Evolutionary conservation across 192 early-diverging fungal species (phyloP).

Genomic region (Obelidium mucronatum): DNA sequence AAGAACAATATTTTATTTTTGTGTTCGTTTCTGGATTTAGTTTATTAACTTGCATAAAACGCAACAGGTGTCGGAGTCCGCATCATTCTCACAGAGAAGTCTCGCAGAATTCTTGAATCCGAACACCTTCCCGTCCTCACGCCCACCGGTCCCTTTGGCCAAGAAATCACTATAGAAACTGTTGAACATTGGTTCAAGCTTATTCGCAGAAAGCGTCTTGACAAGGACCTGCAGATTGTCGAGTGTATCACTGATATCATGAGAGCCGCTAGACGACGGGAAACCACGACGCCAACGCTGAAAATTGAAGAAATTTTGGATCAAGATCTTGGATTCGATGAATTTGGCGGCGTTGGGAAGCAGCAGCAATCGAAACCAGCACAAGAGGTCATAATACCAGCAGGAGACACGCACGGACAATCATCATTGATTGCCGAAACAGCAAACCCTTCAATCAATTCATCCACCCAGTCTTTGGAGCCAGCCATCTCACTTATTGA

Average conservation of each 20-base stretch:
- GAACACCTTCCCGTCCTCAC: constrained; percentile 49
- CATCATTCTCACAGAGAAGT: constrained; percentile 49
- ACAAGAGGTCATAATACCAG: too few species aligned
- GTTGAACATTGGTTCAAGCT: constrained; percentile 44
- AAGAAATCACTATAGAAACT: constrained; percentile 38
- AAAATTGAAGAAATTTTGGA: not conserved
- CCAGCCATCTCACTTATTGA: too few species aligned
- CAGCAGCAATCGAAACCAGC: too few species aligned
- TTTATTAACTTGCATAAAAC: not conserved
- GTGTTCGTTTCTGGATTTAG: not conserved
- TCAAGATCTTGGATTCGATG: not conserved
- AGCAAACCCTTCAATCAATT: too few species aligned
- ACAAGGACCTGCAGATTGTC: constrained; percentile 39
- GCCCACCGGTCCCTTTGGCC: constrained; percentile 39
- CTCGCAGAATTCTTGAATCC: constrained; percentile 46
- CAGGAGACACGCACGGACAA: too few species aligned
- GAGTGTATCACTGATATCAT: constrained; percentile 10
- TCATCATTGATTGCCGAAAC: too few species aligned
- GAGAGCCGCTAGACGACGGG: not conserved
- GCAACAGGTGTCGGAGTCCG: constrained; percentile 53
- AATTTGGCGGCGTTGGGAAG: not conserved
- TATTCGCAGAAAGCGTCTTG: constrained; percentile 33
- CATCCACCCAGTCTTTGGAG: too few species aligned
- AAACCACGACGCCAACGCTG: not conserved
- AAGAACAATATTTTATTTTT: constrained; percentile 11